Evolutionary conservation across 2,329 filamentous ascomycete species (phyloP), one percentile per base, ranked within the genome.

Genomic region (Triangularia verruculosa): DNA sequence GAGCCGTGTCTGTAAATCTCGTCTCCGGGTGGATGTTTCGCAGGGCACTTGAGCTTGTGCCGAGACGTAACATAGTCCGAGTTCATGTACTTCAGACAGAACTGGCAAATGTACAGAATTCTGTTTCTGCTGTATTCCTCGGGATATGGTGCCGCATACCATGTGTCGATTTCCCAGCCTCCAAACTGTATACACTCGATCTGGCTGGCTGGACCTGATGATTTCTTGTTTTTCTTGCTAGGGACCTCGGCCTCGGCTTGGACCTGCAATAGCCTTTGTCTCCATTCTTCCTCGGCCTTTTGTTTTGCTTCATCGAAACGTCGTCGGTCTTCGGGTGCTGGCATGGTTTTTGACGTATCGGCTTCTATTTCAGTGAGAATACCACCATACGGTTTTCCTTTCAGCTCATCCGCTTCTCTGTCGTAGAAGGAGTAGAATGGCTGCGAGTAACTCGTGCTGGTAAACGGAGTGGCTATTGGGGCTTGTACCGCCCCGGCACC

Each of bases 141-240:
- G 0, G 95, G 95, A 74, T 99, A 99, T 12, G 95, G 96, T 43
- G 95, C 95, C 28, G 95, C 94, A 78, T 99, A 97, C 93, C 95
- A 98, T 2, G 95, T 99, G 74, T 99, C 95, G 70, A 99, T 99
- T 76, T 99, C 95, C 83, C 90, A 96, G 59, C 93, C 92, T 54
- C 95, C 95, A 78, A 99, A 98, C 72, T 97, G 95, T 78, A 99
- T 97, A 78, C 93, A 97, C 76, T 98, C 96, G 75, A 99, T 98
- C 78, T 97, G 95, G 75, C 93, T 98, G 4, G 92, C 91, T 27
- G 92, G 92, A 0, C 91, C 92, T n/a, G 88, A 87, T 3, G 89
- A 81, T 73, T 97, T 97, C 70, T 88, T 87, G 17, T 86, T 80
- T 72, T 87, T 89, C 71, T 87, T 89, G 22, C 83, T 78, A 13